Base-by-base conservation (phyloP, 2,329 filamentous ascomycete genomes). In the Colletotrichum sp. region DNA sequence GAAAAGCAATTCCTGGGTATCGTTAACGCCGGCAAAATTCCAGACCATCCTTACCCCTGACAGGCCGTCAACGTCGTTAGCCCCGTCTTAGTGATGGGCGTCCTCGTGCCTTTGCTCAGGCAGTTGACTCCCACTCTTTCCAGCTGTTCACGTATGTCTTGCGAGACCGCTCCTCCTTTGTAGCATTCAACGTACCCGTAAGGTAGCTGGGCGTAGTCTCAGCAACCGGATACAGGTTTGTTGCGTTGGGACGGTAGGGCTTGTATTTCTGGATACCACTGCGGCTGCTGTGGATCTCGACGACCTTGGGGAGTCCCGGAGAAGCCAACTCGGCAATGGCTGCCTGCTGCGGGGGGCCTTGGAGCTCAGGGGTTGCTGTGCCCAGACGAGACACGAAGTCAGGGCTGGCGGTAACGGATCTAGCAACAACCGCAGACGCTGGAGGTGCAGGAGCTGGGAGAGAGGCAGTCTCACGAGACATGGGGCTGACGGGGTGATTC, bases 311-410 rank as follows among this genome's bases (percentile, higher is more conserved):
- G 9, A 73, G 69, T 24, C 77, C 77, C 5, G 72, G 77, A 7
- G 75, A 78, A 32, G 72, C 72, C 38, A 77, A 38, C 67, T 77
- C 76, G 30, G 72, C 75, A 34, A 78, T 32, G 16, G 75, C 75
- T 18, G 77, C 77, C 28, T 69, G 61, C 67, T 77, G 70, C 16
- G 77, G 77, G 15, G 75, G 73, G 16, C 72, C 75, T 6, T 77
- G 75, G 38, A 78, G 36, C 63, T 78, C 77, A 43, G 77, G 77
- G 28, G 77, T 78, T 6, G 77, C 67, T 9, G 75, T 69, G n/a
- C 67, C 71, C 21, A 65, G 21, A 6, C 77, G 77, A 34, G 71
- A 69, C 15, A 71, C 38, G 18, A 60, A 61, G 24, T 68, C 64
- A 9, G 68, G 68, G 36, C 61, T 74, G 36, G 65, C 61, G 3